Conservation (phyloP, 805 yeast genomes). For the Metschnikowia gelsemii region DNA sequence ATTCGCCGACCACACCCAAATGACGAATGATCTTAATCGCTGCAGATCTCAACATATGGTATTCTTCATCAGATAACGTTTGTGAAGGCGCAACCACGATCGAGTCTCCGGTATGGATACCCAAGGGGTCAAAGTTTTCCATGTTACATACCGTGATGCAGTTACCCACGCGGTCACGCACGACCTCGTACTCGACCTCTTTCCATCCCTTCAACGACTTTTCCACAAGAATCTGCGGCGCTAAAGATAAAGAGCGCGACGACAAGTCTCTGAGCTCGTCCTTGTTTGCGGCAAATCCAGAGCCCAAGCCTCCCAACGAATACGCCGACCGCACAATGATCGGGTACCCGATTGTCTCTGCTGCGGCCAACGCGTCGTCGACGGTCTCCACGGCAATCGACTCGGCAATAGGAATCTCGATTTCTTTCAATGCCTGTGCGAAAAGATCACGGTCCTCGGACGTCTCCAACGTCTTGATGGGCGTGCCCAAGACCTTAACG, state of each 20-base stretch:
- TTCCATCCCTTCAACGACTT: constrained; percentile 98
- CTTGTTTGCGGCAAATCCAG: constrained; percentile 88
- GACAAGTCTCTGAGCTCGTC: constrained; percentile 84
- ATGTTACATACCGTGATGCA: constrained; percentile 98
- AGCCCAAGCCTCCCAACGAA: constrained; percentile 96
- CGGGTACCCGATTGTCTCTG: constrained; percentile 85
- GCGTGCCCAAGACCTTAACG: constrained; percentile 96
- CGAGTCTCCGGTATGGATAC: constrained; percentile 98
- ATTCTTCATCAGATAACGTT: constrained; percentile 94
- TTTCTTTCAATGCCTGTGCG: constrained; percentile 92
- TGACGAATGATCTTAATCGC: constrained; percentile 97
- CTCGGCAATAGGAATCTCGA: constrained; percentile 93
- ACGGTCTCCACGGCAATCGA: constrained; percentile 93
- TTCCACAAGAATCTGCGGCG: constrained; percentile 96
- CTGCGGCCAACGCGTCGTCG: constrained; percentile 92
- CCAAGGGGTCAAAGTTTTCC: constrained; percentile 98
- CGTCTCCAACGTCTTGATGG: constrained; percentile 91
- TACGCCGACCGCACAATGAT: constrained; percentile 96
- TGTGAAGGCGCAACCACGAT: constrained; percentile 99
- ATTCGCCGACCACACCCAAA: constrained; percentile 98
- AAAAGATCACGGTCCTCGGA: constrained; percentile 97
- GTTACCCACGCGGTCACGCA: constrained; percentile 92
- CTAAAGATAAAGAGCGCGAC: constrained; percentile 80
- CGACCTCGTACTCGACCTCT: constrained; percentile 98
- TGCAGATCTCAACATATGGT: constrained; percentile 95